These are phyloP conservation scores for Naganishia vishniacii DNA, from an alignment of 768 basidiomycete species.

Conservation along the genomic window DNA sequence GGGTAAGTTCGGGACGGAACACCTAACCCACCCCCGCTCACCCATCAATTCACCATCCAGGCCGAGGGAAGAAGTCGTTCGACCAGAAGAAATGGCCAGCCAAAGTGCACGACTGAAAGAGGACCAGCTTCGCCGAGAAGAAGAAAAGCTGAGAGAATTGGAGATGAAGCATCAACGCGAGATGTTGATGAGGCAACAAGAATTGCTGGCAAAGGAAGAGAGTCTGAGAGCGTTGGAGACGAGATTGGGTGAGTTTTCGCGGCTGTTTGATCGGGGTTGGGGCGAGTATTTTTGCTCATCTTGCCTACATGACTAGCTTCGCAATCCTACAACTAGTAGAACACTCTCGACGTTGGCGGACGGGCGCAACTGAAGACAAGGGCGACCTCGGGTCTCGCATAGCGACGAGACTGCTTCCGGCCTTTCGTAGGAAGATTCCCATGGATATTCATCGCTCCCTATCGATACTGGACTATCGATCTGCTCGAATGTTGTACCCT, in stretches of 20 bases:
- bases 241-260: conserved; percentile 46
- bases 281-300: neutral
- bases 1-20: conserved; percentile 53
- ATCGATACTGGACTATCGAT: too few species aligned
- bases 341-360: neutral
- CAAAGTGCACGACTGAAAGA: conserved; percentile 97
- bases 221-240: conserved; percentile 47
- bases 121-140: conserved; percentile 92
- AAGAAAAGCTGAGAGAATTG: conserved; percentile 97
- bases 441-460: too few species aligned
- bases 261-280: neutral
- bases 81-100: conserved; percentile 92
- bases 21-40: neutral
- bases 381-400: too few species aligned
- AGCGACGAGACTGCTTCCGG: too few species aligned
- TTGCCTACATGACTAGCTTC: neutral
- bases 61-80: conserved; percentile 56
- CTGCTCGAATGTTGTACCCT: too few species aligned
- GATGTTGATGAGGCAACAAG: conserved; percentile 95
- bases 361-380: too few species aligned
- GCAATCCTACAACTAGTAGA: conserved; percentile 8
- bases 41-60: neutral
- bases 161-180: conserved; percentile 97
- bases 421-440: too few species aligned
- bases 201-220: conserved; percentile 91